phyloP scores from a whole-genome alignment of 805 yeast species.

The Saccharomycopsis amapae region DNA sequence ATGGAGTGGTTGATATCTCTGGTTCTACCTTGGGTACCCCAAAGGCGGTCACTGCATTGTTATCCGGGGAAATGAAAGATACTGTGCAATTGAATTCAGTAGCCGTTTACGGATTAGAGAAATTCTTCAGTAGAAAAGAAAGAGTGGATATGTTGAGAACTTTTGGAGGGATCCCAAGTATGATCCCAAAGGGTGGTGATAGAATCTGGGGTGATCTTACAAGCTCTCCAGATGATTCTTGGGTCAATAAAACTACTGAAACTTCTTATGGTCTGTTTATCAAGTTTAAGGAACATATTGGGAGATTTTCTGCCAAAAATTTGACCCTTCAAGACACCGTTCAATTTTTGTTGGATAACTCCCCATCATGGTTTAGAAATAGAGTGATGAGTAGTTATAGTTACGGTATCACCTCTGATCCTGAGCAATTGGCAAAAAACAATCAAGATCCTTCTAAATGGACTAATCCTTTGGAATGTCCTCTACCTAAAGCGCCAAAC shows the following conservation, averaged over 20 bases:
- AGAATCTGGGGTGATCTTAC: slow-evolving; percentile 75
- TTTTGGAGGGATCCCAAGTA: slow-evolving; percentile 92
- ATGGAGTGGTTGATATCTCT: slow-evolving; percentile 75
- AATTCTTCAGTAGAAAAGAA: slow-evolving; percentile 84
- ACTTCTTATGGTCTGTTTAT: slow-evolving; percentile 65
- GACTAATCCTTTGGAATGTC: slow-evolving; percentile 91
- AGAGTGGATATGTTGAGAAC: slow-evolving; percentile 77
- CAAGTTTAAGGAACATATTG: slow-evolving; percentile 44
- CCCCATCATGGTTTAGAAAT: slow-evolving; percentile 72
- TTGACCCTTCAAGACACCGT: slow-evolving; percentile 63
- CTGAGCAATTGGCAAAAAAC: slow-evolving; percentile 53
- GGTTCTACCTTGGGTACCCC: slow-evolving; percentile 95
- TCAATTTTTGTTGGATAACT: slow-evolving; percentile 50
- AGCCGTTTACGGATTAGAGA: slow-evolving; percentile 91
- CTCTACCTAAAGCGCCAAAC: slow-evolving; percentile 90
- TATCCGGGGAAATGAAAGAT: slow-evolving; percentile 98
- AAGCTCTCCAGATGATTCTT: slow-evolving; percentile 64
- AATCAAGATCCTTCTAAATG: slow-evolving; percentile 72
- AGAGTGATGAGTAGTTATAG: slow-evolving; percentile 69
- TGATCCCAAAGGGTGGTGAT: slow-evolving; percentile 95
- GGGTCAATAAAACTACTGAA: slow-evolving; percentile 12
- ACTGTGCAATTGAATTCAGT: slow-evolving; percentile 89
- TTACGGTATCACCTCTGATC: slow-evolving; percentile 60
- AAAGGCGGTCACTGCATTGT: slow-evolving; percentile 79
- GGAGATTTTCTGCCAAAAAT: slow-evolving; percentile 40